Evolutionary conservation across 106 monocot genomes (phyloP), one percentile per base, ranked within the genome.

Genomic region (Allium cepa): DNA sequence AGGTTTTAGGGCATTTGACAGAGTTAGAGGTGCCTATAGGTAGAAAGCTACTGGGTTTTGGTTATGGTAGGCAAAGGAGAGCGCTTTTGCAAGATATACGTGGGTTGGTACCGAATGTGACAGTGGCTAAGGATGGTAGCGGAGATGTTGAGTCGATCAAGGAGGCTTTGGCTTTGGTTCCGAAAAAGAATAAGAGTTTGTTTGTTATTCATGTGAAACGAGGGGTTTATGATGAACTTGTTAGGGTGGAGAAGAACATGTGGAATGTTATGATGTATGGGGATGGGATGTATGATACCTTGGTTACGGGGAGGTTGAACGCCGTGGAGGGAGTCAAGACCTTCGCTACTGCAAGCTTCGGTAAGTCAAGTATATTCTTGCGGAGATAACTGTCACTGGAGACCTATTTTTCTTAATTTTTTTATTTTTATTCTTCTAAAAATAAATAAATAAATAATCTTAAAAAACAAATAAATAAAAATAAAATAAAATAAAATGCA

Each of bases 101-200:
- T 12, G 26, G 66, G 57, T 55, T 28, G 48, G 49, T 4, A 9
- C 64, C 76, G 10, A 76, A 76, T 26, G 60, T 76, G 46, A 75
- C 75, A 27, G 80, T 80, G 49, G 80, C 80, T 3, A 76, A 80
- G 49, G 76, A 80, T 26, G 80, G 80, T 9, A 71, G 57, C 17
- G 80, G 80, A 2, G 12, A 76, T 1, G 70, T 72, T 22, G 6
- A 18, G 55, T 72, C 59, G 46, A 80, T 80, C 56, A 68, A 51
- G 22, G 80, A 48, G 6, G 80, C 75, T 1, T 27, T 80, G 18
- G 67, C 22, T 7, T 9, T 53, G 56, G 56, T 72, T 15, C 80
- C 80, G 7, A 63, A 76, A 14, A 72, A 62, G 65, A 69, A 49
- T 36, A 13, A 16, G 49, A 13, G 0, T 0, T 7, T 61, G 16